Evolutionary conservation across 345 rosid species (phyloP).

Genomic region (Eucalyptus regnans): DNA sequence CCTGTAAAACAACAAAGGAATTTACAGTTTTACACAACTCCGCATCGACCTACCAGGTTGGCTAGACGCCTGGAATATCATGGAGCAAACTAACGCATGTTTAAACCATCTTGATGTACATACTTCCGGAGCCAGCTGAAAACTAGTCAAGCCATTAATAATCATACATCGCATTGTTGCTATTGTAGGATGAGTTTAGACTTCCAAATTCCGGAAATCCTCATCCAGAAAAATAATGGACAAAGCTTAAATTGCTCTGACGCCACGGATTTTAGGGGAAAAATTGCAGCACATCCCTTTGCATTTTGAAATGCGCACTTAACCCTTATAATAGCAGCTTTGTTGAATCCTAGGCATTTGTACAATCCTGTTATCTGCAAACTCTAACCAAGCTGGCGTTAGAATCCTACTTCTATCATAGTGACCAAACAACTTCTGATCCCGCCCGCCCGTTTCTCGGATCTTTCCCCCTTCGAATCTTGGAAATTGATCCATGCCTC

Average conservation of each 20-base stretch:
- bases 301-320: background rate
- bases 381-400: background rate
- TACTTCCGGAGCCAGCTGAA: background rate
- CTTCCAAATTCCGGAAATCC: background rate
- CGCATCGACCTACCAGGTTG: background rate
- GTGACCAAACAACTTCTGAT: background rate
- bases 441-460: background rate
- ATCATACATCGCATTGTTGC: background rate
- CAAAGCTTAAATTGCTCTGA: background rate
- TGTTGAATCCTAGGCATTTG: background rate
- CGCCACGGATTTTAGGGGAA: background rate
- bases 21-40: background rate
- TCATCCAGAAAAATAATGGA: background rate
- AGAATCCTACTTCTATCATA: background rate
- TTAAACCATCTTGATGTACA: background rate
- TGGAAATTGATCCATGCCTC: background rate
- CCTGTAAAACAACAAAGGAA: background rate
- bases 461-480: background rate
- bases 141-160: background rate
- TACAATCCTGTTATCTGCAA: background rate
- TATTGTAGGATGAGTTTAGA: background rate
- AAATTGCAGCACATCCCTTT: background rate
- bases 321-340: background rate
- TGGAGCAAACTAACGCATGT: background rate
- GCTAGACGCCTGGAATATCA: background rate